Percentiles rank a stretch among this genome's conserved stretches.
These are phyloP conservation scores for Lithocarpus polystachyus DNA, from an alignment of 306 rosid species.

Conservation along the genomic window DNA sequence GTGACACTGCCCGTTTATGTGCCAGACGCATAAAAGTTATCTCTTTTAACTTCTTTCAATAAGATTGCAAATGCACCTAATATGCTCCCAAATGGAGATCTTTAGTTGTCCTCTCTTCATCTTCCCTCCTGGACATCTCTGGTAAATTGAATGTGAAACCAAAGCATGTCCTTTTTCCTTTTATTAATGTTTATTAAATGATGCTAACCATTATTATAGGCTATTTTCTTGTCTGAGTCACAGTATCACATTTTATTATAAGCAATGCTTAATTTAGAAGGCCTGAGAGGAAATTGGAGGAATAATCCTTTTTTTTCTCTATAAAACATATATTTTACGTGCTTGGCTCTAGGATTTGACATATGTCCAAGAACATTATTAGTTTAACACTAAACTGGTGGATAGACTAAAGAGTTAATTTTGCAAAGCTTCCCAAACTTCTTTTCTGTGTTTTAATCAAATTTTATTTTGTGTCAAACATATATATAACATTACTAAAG, in stretches of 20 bases:
- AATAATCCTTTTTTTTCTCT: neutral
- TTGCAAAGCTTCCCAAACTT: neutral
- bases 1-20: slow-evolving; percentile 5
- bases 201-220: neutral
- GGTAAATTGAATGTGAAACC: neutral
- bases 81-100: too few relatives aligned
- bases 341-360: neutral
- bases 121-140: neutral
- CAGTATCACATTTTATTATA: neutral
- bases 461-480: neutral
- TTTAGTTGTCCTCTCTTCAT: neutral
- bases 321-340: neutral
- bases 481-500: neutral
- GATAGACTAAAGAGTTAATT: neutral
- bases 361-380: neutral
- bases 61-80: neutral
- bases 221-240: neutral
- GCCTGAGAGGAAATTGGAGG: neutral
- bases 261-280: neutral
- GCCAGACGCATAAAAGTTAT: slow-evolving; percentile 2
- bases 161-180: neutral
- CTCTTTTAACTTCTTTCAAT: neutral
- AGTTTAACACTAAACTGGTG: neutral
- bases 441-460: neutral
- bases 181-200: neutral